These are phyloP conservation scores for Plectosphaerella sp. DNA, from an alignment of 2,329 filamentous ascomycete genomes.

Conservation along the genomic window DNA sequence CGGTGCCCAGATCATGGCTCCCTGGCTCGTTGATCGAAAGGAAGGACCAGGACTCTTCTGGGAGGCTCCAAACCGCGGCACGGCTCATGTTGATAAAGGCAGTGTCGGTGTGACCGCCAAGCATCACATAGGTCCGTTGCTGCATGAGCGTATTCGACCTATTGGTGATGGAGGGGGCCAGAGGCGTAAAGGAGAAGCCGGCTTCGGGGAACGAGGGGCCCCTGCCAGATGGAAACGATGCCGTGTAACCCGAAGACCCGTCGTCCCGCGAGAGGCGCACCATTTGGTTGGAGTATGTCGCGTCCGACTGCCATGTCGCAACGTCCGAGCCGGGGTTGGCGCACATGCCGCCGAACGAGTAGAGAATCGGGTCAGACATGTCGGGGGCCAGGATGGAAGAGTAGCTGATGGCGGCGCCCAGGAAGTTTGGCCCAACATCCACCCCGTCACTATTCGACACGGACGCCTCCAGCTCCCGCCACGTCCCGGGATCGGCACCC, in stretches of 20 bases:
- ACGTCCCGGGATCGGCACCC: conserved; percentile 28
- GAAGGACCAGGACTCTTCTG: conserved; percentile 84
- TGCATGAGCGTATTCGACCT: conserved; percentile 62
- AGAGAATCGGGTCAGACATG: conserved; percentile 53
- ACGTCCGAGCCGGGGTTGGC: conserved; percentile 39
- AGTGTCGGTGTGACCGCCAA: conserved; percentile 77
- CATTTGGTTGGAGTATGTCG: conserved; percentile 79
- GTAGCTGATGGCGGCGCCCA: conserved; percentile 61
- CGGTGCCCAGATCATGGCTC: conserved; percentile 20
- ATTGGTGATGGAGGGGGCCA: conserved; percentile 67
- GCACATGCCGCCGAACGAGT: conserved; percentile 91
- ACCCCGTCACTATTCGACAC: conserved; percentile 12
- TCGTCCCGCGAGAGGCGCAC: conserved; percentile 52
- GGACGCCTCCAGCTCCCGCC: conserved; percentile 28
- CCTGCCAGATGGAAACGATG: conserved; percentile 31
- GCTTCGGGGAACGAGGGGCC: conserved; percentile 62
- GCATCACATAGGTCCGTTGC: conserved; percentile 72
- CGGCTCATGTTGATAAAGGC: conserved; percentile 96
- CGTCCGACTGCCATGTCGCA: conserved; percentile 59
- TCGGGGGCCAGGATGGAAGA: conserved; percentile 53
- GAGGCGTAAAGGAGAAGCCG: conserved; percentile 75
- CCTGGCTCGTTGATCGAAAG: conserved; percentile 54
- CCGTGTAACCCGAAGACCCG: conserved; percentile 24
- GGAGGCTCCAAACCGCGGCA: conserved; percentile 79
- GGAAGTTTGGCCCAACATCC: conserved; percentile 39